Conservation (phyloP, 2,329 filamentous ascomycete genomes). For the Byssothecium circinans region DNA sequence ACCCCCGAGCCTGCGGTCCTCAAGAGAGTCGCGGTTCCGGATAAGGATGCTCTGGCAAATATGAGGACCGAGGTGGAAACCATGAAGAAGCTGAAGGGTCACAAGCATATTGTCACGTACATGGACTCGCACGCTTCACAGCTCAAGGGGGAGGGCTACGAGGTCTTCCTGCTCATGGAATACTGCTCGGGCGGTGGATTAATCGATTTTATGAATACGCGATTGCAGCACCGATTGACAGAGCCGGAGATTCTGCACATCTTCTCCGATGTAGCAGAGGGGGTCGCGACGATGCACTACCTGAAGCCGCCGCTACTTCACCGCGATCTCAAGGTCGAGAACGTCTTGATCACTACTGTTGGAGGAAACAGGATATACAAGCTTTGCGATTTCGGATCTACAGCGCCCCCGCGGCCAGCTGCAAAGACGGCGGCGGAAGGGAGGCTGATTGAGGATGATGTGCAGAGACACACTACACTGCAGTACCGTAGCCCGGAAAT, state of each 20-base stretch:
- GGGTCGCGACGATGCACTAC: slow-evolving; percentile 98
- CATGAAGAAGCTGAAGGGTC: slow-evolving; percentile 98
- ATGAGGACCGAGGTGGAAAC: slow-evolving; percentile 99
- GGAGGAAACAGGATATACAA: slow-evolving; percentile 79
- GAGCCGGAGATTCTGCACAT: slow-evolving; percentile 98
- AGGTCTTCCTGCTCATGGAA: slow-evolving; percentile 98
- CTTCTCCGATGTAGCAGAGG: slow-evolving; percentile 93
- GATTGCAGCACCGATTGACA: slow-evolving; percentile 91
- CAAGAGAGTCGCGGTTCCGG: slow-evolving; percentile 93
- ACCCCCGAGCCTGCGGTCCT: slow-evolving; percentile 81
- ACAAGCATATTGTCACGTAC: slow-evolving; percentile 94
- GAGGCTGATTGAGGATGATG: slow-evolving; percentile 90
- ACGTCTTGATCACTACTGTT: slow-evolving; percentile 80
- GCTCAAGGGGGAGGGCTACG: slow-evolving; percentile 87
- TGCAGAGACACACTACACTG: slow-evolving; percentile 94
- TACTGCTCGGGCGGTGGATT: slow-evolving; percentile 91
- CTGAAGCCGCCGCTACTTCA: slow-evolving; percentile 91
- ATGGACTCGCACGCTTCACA: slow-evolving; percentile 98
- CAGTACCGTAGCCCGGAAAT: slow-evolving; percentile 98
- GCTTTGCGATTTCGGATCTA: slow-evolving; percentile 95
- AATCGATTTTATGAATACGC: slow-evolving; percentile 99
- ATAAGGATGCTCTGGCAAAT: slow-evolving; percentile 89
- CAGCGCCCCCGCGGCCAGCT: slow-evolving; percentile 79
- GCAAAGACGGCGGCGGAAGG: slow-evolving; percentile 87
- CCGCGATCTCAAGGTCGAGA: slow-evolving; percentile 95